Base-by-base conservation (phyloP, 2,329 filamentous ascomycete genomes). In the Lasiodiplodia sp. region DNA sequence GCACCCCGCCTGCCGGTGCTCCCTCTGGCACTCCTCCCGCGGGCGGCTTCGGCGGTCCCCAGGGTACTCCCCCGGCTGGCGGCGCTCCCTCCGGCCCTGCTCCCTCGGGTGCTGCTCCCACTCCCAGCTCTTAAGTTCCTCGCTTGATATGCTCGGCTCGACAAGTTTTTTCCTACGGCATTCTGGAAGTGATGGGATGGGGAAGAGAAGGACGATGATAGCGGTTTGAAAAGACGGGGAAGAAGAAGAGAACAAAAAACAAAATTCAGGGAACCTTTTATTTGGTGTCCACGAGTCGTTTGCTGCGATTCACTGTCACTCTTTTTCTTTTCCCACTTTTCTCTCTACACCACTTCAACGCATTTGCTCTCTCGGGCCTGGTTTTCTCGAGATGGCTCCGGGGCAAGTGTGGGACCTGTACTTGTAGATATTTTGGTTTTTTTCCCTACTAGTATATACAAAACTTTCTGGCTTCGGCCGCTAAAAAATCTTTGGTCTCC, bases 371-470 rank as follows among this genome's bases (percentile, higher is more conserved):
- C 25, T 8, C 2, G 18, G 28, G 55, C 55, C 14, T 57, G 55
- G 55, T 21, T 38, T 28, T 57, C 34, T 40, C 55, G 55, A 11
- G 55, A 57, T 40, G 21, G 55, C 55, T 34, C 16, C 18, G 6
- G 6, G 14, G 11, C 0, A 23, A 31, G 23, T 23, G 18, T 21
- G 11, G 7, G 11, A n/a, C 28, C 8, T 57, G 55, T 57, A 57
- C 37, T 57, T 57, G 55, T 57, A 57, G 55, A 57, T 57, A 57
- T 25, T 23, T 38, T 38, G 31, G 44, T 21, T 34, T 56, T 57
- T 57, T 57, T 56, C 23, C 55, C 55, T 57, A 57, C 55, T 4
- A 38, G 37, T 57, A 57, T 57, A 38, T 28, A 57, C 18, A 57
- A 38, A 57, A 53, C 14, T 21, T 57, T 57, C 55, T 38, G 55